Evolutionary conservation across 306 rosid genomes (phyloP).

Genomic region (Sophora flavescens): DNA sequence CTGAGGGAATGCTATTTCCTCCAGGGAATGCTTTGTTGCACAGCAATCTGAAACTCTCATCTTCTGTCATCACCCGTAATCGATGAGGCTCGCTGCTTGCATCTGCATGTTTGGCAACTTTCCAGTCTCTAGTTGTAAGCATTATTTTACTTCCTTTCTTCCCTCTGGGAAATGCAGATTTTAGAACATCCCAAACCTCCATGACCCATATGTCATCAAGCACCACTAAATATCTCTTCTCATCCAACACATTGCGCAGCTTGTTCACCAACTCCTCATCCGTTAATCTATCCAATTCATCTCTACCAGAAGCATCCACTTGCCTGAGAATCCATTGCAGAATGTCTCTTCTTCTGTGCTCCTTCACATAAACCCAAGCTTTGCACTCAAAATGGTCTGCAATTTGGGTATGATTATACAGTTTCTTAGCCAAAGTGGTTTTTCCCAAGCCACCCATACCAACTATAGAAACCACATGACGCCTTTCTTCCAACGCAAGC

Average conservation of each 20-base stretch:
- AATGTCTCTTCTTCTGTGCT: conserved; percentile 52
- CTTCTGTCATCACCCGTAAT: conserved; percentile 39
- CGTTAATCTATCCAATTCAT: conserved; percentile 24
- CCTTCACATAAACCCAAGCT: conserved; percentile 60
- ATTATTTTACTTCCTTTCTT: conserved; percentile 53
- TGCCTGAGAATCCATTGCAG: conserved; percentile 48
- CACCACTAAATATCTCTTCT: conserved; percentile 53
- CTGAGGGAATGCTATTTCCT: conserved; percentile 33
- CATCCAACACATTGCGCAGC: conserved; percentile 45
- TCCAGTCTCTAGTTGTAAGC: conserved; percentile 52
- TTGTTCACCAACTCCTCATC: conserved; percentile 50
- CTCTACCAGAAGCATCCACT: conserved; percentile 39
- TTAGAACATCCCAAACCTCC: conserved; percentile 54
- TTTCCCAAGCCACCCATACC: conserved; percentile 63
- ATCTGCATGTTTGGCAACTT: conserved; percentile 56
- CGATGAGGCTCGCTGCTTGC: conserved; percentile 47
- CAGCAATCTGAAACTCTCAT: conserved; percentile 52
- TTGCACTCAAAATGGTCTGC: conserved; percentile 47
- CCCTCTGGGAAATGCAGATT: conserved; percentile 48
- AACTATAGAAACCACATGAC: conserved; percentile 53
- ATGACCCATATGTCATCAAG: conserved; percentile 57
- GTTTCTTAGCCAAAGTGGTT: conserved; percentile 53
- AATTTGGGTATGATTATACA: conserved; percentile 40
- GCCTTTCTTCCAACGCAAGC: conserved; percentile 26
- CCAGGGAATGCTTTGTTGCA: conserved; percentile 53